Evolutionary conservation across 345 rosid genomes (phyloP).

Genomic region (Cochlearia excelsa): DNA sequence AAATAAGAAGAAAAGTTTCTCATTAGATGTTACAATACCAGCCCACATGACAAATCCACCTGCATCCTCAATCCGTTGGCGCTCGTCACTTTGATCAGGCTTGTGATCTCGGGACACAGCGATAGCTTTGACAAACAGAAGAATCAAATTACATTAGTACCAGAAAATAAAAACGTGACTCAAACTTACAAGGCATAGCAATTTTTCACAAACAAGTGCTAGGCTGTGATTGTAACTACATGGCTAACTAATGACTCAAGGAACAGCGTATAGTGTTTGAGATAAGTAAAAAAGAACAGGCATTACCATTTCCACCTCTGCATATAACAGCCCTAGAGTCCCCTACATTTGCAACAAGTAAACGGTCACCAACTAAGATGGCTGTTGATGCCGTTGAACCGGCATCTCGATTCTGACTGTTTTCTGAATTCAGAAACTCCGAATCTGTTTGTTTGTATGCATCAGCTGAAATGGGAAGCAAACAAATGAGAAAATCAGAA

Average conservation of each 20-base stretch:
- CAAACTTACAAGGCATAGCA: background rate
- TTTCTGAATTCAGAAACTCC: constrained; percentile 87
- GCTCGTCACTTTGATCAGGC: constrained; percentile 97
- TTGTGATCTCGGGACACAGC: constrained; percentile 99
- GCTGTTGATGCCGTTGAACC: constrained; percentile 99
- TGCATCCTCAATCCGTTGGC: constrained; percentile 96
- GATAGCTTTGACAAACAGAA: constrained; percentile 50
- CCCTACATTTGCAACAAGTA: constrained; percentile 79
- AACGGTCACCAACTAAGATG: constrained; percentile 83
- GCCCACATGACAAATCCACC: constrained; percentile 99
- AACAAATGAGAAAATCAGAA: constrained; percentile 27
- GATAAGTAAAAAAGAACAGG: constrained; percentile 4
- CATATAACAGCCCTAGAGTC: constrained; percentile 57
- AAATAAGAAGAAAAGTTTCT: constrained; percentile 1
- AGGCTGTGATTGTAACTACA: constrained; percentile 3
- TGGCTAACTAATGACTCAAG: background rate
- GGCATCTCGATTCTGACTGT: constrained; percentile 93
- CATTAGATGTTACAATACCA: constrained; percentile 43
- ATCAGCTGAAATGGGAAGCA: constrained; percentile 57
- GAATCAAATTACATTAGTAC: constrained; percentile 1
- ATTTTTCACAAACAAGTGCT: background rate
- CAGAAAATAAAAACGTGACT: background rate
- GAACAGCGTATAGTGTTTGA: background rate
- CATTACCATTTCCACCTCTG: constrained; percentile 88
- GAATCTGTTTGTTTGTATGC: constrained; percentile 91